Conservation (phyloP, 2,329 filamentous ascomycete species). For the Botrytis squamosa region DNA sequence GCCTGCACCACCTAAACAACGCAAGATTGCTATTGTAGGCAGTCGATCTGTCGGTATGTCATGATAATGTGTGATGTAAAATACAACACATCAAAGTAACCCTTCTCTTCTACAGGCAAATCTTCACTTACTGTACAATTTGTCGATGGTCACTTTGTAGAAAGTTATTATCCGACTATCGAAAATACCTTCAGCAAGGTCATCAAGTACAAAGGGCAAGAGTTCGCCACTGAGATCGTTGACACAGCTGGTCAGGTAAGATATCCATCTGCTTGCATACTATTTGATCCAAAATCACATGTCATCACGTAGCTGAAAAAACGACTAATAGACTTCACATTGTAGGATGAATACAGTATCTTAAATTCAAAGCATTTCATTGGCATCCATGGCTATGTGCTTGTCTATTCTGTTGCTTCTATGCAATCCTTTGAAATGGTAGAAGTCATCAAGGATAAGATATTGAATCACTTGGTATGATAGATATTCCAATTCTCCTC, state of each 20-base stretch:
- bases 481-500: background rate
- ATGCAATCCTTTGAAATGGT: slow-evolving; percentile 97
- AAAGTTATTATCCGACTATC: slow-evolving; percentile 98
- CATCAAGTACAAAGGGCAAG: slow-evolving; percentile 88
- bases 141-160: slow-evolving; percentile 96
- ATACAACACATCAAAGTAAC: slow-evolving; percentile 16
- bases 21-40: slow-evolving; percentile 94
- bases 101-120: slow-evolving; percentile 64
- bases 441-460: slow-evolving; percentile 92
- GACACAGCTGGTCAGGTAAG: slow-evolving; percentile 91
- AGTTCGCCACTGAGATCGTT: slow-evolving; percentile 94
- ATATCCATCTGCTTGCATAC: background rate
- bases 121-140: slow-evolving; percentile 96
- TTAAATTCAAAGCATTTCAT: slow-evolving; percentile 99
- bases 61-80: slow-evolving; percentile 22
- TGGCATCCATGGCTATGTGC: slow-evolving; percentile 97
- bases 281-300: slow-evolving; percentile 21
- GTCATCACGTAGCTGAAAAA: slow-evolving; percentile 1
- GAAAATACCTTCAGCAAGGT: slow-evolving; percentile 98
- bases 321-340: slow-evolving; percentile 23
- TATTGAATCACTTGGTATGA: slow-evolving; percentile 87
- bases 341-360: slow-evolving; percentile 94
- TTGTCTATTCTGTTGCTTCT: slow-evolving; percentile 96
- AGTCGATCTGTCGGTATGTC: slow-evolving; percentile 82
- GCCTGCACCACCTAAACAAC: slow-evolving; percentile 63